phyloP scores from a whole-genome alignment of 2,329 filamentous ascomycete species.

The Laburnicola sp. region DNA sequence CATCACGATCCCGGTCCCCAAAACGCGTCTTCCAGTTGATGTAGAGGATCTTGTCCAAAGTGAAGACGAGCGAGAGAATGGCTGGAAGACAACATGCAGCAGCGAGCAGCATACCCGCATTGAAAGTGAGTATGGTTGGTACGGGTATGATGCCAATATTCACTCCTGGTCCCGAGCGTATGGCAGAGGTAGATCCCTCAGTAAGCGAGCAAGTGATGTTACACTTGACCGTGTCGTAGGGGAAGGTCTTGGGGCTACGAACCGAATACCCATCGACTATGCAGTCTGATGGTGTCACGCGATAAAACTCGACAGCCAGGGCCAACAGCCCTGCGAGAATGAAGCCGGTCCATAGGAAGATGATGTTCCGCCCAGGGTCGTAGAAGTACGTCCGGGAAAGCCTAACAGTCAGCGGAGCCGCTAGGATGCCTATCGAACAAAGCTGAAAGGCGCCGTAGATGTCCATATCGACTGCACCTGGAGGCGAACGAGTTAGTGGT shows the following conservation, averaged over 20 bases:
- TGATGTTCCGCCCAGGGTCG: slow-evolving; percentile 64
- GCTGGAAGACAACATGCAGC: slow-evolving; percentile 68
- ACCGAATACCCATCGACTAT: slow-evolving; percentile 38
- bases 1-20: slow-evolving; percentile 25
- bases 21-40: slow-evolving; percentile 60
- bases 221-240: slow-evolving; percentile 51
- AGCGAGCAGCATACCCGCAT: slow-evolving; percentile 62
- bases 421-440: slow-evolving; percentile 67
- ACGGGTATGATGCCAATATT: slow-evolving; percentile 66
- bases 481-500: slow-evolving; percentile 13
- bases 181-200: slow-evolving; percentile 57
- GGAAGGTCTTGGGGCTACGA: slow-evolving; percentile 43
- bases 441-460: slow-evolving; percentile 69
- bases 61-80: slow-evolving; percentile 63
- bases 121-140: slow-evolving; percentile 60
- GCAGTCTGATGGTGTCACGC: slow-evolving; percentile 54
- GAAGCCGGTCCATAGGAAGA: slow-evolving; percentile 67
- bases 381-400: slow-evolving; percentile 67
- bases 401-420: slow-evolving; percentile 64
- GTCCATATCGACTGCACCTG: slow-evolving; percentile 68
- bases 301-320: slow-evolving; percentile 67
- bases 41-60: slow-evolving; percentile 66
- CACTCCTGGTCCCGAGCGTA: slow-evolving; percentile 59
- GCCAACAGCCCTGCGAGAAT: slow-evolving; percentile 64
- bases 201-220: slow-evolving; percentile 52